Base-by-base conservation (phyloP, 306 rosid species). In the Purshia tridentata region DNA sequence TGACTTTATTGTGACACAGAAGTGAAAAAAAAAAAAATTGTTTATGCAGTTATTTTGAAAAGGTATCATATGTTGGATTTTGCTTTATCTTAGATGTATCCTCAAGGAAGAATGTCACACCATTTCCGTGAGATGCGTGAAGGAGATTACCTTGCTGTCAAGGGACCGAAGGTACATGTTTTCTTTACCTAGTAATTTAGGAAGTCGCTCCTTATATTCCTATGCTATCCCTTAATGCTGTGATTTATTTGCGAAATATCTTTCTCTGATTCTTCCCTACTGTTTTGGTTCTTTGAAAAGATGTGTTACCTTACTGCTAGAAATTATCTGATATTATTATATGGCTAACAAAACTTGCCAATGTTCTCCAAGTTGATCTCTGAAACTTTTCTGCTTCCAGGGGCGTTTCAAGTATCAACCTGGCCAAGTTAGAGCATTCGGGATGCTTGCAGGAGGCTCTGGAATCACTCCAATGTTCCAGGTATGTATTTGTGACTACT, bases 71-170 rank as follows among this genome's bases (percentile, higher is more conserved):
- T 51, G 61, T 61, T 75, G 47, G 23, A 8, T 44, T 52, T 70
- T 80, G 67, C 6, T 41, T 58, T 65, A 66, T 66, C 56, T 52
- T 70, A 95, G 99, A 95, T 95, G 99, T 95, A 95, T 84, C 99
- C 99, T 16, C 98, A 91, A 95, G 99, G 99, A 87, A 91, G 98
- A 84, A 95, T 95, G 99, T 95, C 99, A n/a, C 96, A 95, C 69
- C 99, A 95, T 82, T 95, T 95, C 81, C 95, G 97, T 42, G 97
- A 95, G 86, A 66, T 95, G 98, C 88, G 86, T 45, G 96, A 84
- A 55, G 99, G 99, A 70, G 96, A 91, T 81, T 72, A 59, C 68
- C 96, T 95, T 76, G 70, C 97, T 46, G 98, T 95, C 22, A 95
- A 79, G 86, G 99, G 99, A 72, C 99, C 99, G 55, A 95, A 95